Base-by-base conservation (phyloP, 1,284 basidiomycete genomes). In the Cryptococcus floricola region DNA sequence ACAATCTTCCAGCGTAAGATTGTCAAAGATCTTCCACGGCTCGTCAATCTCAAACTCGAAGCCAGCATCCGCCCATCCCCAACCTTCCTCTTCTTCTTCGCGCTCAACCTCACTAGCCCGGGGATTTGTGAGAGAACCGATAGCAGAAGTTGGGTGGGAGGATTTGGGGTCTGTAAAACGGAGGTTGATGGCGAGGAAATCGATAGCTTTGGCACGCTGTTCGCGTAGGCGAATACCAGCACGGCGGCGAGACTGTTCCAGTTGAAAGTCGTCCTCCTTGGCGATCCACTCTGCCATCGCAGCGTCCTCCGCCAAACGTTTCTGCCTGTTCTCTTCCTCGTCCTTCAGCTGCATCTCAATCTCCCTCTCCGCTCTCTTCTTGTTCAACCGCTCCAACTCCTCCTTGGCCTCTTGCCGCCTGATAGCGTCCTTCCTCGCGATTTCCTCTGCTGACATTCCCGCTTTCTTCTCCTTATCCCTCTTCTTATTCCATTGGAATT, bases 401-500 rank as follows among this genome's bases (percentile, higher is more conserved):
- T 96, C 93, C 78, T 91, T 91, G 2, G 94, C 92, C 69, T 98
- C 96, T 63, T 88, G 83, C 34, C 88, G 81, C 51, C 95, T 79
- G 25, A 89, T 75, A 3, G 86, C 86, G 77, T 99, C 96, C 64
- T 84, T 83, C 61, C 81, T 81, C 59, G 88, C 87, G 2, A 89
- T 83, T 69, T 99, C 95, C 2, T 85, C 86, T 0, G 86, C 70
- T 1, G 87, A 84, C 54, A 98, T 70, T 1, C 96, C 96, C 56
- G 85, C 79, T 76, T 95, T 97, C 69, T 85, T 84, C 74, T 98
- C 96, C 79, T 92, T 92, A 73, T 98, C 95, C 39, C 86, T 84
- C 80, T 98, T 98, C 82, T 99, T 99, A 77, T 92, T 90, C 96
- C 96, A 99, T 57, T 88, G 85, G 77, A 98, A 98, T 73, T 92